These are phyloP conservation scores for Umbelopsis sp. DNA, from an alignment of 371 early-diverging fungal genomes.

Conservation along the genomic window DNA sequence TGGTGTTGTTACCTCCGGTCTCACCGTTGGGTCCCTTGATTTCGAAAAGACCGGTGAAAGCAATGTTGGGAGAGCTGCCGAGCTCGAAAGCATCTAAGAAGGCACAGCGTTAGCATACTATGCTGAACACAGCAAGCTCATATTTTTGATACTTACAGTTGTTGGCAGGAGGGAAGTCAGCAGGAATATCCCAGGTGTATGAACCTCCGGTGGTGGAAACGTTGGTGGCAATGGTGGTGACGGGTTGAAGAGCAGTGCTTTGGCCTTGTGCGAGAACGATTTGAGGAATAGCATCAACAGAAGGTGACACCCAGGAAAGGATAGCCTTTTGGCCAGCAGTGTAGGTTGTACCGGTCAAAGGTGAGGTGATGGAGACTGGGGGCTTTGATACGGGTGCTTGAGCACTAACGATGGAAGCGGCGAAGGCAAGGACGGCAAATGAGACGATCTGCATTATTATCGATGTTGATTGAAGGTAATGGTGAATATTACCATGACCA, in stretches of 20 bases:
- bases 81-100: conserved; percentile 50
- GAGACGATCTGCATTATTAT: conserved; percentile 14
- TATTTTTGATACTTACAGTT: conserved; percentile 31
- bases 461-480: neutral
- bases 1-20: conserved; percentile 20
- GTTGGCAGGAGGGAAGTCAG: conserved; percentile 29
- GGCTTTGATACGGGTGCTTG: conserved; percentile 16
- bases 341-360: conserved; percentile 32
- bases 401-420: neutral
- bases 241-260: conserved; percentile 34
- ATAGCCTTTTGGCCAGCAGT: conserved; percentile 35
- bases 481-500: neutral
- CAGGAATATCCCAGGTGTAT: conserved; percentile 39
- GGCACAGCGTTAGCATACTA: neutral
- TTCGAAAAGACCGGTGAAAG: conserved; percentile 53
- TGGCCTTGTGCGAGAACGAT: conserved; percentile 38
- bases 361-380: conserved; percentile 42
- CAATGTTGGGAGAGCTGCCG: conserved; percentile 52
- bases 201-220: conserved; percentile 29
- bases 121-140: too few species aligned
- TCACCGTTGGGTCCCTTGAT: conserved; percentile 44
- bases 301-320: conserved; percentile 36
- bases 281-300: conserved; percentile 30
- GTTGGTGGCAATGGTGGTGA: conserved; percentile 36
- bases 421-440: conserved; percentile 3